phyloP scores from a whole-genome alignment of 73 alveolate species.

The Tetrahymena malaccensis region DNA sequence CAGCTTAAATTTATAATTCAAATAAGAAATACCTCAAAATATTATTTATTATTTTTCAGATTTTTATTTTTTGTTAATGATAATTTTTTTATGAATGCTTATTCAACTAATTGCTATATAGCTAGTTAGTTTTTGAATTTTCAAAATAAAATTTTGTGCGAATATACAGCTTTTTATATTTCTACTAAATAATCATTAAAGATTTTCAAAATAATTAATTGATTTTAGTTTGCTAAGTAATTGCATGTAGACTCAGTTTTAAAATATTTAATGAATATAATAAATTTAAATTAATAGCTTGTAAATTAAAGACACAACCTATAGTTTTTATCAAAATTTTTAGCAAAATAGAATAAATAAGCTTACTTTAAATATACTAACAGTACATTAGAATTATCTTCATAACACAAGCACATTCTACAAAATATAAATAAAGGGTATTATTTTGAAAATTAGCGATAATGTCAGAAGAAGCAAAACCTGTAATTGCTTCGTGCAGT shows the following conservation, averaged over 20 bases:
- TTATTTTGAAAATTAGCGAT: no score
- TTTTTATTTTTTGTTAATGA: no score
- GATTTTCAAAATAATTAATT: no score
- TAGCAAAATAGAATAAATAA: not conserved
- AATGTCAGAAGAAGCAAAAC: not conserved
- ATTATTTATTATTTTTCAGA: no score
- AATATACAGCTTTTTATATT: not conserved
- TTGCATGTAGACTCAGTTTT: not conserved
- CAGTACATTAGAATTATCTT: no score
- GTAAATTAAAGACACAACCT: not conserved
- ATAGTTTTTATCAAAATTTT: no score
- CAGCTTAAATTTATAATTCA: not conserved
- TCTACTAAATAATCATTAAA: not conserved
- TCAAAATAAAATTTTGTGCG: no score
- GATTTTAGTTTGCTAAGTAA: not conserved
- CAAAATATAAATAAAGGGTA: not conserved
- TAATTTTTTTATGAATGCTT: no score
- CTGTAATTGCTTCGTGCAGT: conserved; percentile 13
- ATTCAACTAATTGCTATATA: no score
- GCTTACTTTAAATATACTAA: no score
- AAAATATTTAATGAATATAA: not conserved
- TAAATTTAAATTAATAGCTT: not conserved
- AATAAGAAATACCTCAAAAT: not conserved
- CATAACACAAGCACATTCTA: not conserved
- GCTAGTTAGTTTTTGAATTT: not conserved